Conservation (phyloP, 768 basidiomycete genomes). For the Hericium alpestre region DNA sequence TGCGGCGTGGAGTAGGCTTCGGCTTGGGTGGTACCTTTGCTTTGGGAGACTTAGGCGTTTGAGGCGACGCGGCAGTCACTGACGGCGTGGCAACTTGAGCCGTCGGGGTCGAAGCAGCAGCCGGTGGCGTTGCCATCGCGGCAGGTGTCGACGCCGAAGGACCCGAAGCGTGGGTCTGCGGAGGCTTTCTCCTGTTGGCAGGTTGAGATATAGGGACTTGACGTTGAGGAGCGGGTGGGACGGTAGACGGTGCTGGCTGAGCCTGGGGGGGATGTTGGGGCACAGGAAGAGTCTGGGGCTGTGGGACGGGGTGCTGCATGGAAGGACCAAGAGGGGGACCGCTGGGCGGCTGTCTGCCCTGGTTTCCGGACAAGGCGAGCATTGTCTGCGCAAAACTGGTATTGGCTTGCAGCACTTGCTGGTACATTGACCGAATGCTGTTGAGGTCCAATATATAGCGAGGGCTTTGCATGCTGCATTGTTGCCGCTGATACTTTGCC, state of each 20-base stretch:
- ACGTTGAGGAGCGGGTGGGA: neutral
- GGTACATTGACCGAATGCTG: slow-evolving; percentile 12
- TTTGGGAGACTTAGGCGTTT: slow-evolving; percentile 58
- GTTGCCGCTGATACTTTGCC: slow-evolving; percentile 5
- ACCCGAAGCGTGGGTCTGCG: neutral
- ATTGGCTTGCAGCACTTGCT: slow-evolving; percentile 11
- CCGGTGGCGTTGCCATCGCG: slow-evolving; percentile 9
- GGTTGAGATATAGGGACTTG: neutral
- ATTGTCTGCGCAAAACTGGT: slow-evolving; percentile 4
- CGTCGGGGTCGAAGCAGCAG: slow-evolving; percentile 7
- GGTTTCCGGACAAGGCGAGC: neutral
- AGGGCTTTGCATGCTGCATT: slow-evolving; percentile 4
- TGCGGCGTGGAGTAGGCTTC: slow-evolving; percentile 22
- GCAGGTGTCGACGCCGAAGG: neutral
- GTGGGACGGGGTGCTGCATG: neutral
- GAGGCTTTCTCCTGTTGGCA: slow-evolving; percentile 7
- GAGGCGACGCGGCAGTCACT: slow-evolving; percentile 10
- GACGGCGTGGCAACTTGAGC: slow-evolving; percentile 9
- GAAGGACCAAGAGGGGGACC: neutral
- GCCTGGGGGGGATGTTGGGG: neutral
- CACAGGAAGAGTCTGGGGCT: neutral
- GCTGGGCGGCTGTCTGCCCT: too few species aligned
- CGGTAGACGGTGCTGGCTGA: neutral
- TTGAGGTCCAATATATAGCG: slow-evolving; percentile 11
- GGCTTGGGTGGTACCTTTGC: slow-evolving; percentile 38